Conservation (phyloP, 108 stramenopile genomes). For the Epithemia pelagica region DNA sequence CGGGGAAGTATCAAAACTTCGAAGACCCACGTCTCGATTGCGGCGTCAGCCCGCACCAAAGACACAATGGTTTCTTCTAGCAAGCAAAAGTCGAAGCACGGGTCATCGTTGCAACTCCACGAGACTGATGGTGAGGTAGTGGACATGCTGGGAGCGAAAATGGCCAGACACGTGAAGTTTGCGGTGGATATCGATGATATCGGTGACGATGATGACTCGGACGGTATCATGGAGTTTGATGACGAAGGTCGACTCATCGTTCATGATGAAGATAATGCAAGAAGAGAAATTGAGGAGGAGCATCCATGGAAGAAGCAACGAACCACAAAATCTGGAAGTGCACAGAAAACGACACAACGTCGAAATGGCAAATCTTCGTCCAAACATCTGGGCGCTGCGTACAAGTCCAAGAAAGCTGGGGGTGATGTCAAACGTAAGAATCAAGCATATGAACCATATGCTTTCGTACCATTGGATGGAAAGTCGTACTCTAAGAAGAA, state of each 20-base stretch:
- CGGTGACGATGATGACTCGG: slow-evolving; percentile 51
- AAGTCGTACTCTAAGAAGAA: slow-evolving; percentile 84
- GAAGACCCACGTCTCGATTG: background rate
- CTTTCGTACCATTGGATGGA: slow-evolving; percentile 86
- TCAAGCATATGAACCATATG: slow-evolving; percentile 88
- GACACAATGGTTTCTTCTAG: background rate
- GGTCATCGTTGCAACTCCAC: slow-evolving; percentile 37
- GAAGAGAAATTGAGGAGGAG: slow-evolving; percentile 11
- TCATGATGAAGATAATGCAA: slow-evolving; percentile 36
- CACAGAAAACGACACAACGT: slow-evolving; percentile 25
- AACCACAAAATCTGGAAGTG: slow-evolving; percentile 44
- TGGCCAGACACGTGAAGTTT: slow-evolving; percentile 52
- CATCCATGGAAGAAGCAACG: slow-evolving; percentile 23
- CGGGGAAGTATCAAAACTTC: background rate
- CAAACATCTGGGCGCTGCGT: slow-evolving; percentile 58
- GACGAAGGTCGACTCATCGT: slow-evolving; percentile 68
- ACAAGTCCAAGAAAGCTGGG: slow-evolving; percentile 86
- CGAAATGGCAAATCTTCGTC: slow-evolving; percentile 20
- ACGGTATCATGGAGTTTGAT: slow-evolving; percentile 70
- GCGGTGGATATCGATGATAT: slow-evolving; percentile 30
- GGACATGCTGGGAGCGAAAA: slow-evolving; percentile 77
- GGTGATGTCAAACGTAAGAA: slow-evolving; percentile 89
- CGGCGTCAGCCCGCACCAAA: slow-evolving; percentile 24
- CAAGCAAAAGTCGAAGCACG: slow-evolving; percentile 5
- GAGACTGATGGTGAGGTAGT: slow-evolving; percentile 68